Evolutionary conservation across 2,329 filamentous ascomycete species (phyloP).

Genomic region (Tricladium varicosporioides): DNA sequence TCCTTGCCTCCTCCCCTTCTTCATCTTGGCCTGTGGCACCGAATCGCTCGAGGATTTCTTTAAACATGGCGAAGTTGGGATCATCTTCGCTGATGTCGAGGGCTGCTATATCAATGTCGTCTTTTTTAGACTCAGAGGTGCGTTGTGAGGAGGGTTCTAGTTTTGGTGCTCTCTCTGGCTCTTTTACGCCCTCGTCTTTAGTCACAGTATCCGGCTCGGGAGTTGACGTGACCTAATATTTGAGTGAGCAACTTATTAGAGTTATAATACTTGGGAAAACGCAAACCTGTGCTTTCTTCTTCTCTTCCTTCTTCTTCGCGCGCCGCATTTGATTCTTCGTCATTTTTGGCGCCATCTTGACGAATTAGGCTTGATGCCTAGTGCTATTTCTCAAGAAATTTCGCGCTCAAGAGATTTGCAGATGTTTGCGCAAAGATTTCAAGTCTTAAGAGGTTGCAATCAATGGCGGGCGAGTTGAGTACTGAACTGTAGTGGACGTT

Average conservation of each 20-base stretch:
- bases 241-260: neutral
- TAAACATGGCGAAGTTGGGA: conserved; percentile 80
- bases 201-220: conserved; percentile 17
- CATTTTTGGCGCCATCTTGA: conserved; percentile 68
- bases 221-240: conserved; percentile 12
- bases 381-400: neutral
- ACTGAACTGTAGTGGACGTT: no score
- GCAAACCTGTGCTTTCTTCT: conserved; percentile 66
- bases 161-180: neutral
- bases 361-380: conserved; percentile 20
- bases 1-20: conserved; percentile 61
- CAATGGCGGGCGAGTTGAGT: no score
- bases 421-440: neutral
- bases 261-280: neutral
- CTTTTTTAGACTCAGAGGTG: neutral
- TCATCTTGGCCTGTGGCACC: conserved; percentile 63
- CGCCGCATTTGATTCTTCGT: conserved; percentile 93
- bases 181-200: conserved; percentile 23
- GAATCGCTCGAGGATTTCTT: conserved; percentile 79
- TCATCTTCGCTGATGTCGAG: conserved; percentile 62
- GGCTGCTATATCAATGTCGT: conserved; percentile 38
- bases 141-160: neutral
- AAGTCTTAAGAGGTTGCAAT: no score
- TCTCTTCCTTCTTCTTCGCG: conserved; percentile 91
- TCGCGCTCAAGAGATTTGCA: neutral